phyloP scores from a whole-genome alignment of 2,329 filamentous ascomycete genomes.

The Penicillium expansum region DNA sequence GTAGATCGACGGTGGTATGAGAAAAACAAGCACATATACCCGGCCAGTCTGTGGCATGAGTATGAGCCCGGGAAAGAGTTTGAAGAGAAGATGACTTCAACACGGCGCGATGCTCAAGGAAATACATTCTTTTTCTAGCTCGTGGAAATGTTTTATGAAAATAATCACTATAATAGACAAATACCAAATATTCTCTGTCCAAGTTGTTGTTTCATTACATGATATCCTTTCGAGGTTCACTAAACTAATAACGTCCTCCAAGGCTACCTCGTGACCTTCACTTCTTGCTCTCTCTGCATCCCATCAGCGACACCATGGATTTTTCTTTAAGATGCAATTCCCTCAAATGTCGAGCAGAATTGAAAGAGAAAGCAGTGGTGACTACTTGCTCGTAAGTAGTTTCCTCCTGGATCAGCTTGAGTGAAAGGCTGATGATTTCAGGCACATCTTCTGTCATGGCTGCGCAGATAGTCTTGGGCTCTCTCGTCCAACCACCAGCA shows the following conservation, averaged over 20 bases:
- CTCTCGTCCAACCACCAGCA: slow-evolving; percentile 52
- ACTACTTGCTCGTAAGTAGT: slow-evolving; percentile 76
- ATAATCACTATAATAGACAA: slow-evolving; percentile 15
- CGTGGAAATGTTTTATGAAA: neutral
- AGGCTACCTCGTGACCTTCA: slow-evolving; percentile 10
- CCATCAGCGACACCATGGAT: slow-evolving; percentile 58
- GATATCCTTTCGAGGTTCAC: neutral
- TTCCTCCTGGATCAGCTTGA: neutral
- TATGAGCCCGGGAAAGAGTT: slow-evolving; percentile 88
- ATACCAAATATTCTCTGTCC: slow-evolving; percentile 5
- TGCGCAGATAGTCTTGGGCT: slow-evolving; percentile 68
- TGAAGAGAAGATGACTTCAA: slow-evolving; percentile 59
- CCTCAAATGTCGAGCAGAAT: slow-evolving; percentile 68
- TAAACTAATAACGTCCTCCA: neutral
- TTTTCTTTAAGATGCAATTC: slow-evolving; percentile 74
- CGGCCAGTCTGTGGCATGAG: slow-evolving; percentile 91
- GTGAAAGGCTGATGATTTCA: slow-evolving; percentile 34
- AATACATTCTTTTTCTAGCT: slow-evolving; percentile 83
- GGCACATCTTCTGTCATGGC: slow-evolving; percentile 79
- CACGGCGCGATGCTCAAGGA: slow-evolving; percentile 79
- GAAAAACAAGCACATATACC: slow-evolving; percentile 96
- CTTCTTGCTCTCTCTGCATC: slow-evolving; percentile 7
- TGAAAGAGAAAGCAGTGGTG: slow-evolving; percentile 72
- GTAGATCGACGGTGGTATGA: slow-evolving; percentile 97
- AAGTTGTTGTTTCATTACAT: neutral